Evolutionary conservation across 192 early-diverging fungal genomes (phyloP).

Genomic region (Backusella morwellensis): DNA sequence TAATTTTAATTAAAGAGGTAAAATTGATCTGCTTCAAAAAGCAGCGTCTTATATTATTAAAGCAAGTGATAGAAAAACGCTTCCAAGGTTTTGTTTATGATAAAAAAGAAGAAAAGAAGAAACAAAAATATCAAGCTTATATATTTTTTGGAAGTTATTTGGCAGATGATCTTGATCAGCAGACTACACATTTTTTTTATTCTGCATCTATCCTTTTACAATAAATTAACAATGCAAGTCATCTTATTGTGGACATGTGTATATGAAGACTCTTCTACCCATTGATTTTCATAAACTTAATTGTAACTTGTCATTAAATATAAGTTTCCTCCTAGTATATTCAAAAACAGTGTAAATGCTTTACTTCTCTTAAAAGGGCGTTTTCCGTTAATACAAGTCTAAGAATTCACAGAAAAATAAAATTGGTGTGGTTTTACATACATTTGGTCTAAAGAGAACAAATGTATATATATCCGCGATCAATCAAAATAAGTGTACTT

Average conservation of each 20-base stretch:
- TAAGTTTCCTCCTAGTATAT: not conserved
- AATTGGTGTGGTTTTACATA: not conserved
- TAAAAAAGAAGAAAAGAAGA: not conserved
- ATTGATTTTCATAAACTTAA: not conserved
- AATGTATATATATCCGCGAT: not conserved
- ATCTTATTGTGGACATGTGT: too few species aligned
- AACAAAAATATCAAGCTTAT: not conserved
- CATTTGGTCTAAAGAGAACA: not conserved
- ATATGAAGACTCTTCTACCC: too few species aligned
- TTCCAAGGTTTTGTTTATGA: not conserved
- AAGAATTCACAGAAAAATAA: not conserved
- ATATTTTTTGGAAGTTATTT: not conserved
- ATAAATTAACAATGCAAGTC: not conserved
- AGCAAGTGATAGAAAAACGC: not conserved
- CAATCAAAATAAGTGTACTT: not conserved
- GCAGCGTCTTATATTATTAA: not conserved
- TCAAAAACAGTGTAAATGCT: too few species aligned
- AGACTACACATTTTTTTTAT: not conserved
- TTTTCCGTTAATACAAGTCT: too few species aligned
- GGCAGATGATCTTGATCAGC: not conserved
- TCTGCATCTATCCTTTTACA: not conserved
- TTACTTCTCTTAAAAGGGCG: too few species aligned
- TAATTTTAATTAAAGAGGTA: not conserved
- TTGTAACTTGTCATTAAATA: not conserved
- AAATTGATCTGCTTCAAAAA: not conserved